Conservation (phyloP, 2,329 filamentous ascomycete genomes). For the Cercospora canescens region DNA sequence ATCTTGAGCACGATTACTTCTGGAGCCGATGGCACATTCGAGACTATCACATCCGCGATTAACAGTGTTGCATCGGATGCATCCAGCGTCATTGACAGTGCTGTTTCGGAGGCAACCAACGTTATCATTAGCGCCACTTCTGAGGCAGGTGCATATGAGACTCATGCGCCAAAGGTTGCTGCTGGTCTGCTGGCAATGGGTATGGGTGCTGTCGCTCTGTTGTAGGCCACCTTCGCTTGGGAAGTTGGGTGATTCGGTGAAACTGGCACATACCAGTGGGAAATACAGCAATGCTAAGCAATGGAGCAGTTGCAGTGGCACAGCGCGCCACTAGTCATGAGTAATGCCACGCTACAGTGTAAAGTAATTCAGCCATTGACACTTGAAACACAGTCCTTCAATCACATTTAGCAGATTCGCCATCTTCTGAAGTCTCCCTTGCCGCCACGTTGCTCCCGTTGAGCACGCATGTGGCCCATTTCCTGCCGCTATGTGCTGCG, state of each 20-base stretch:
- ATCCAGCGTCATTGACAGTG: slow-evolving; percentile 6
- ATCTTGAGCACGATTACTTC: slow-evolving; percentile 27
- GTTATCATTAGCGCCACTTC: slow-evolving; percentile 13
- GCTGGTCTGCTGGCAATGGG: slow-evolving; percentile 36
- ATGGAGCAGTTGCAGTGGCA: not conserved
- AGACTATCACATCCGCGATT: slow-evolving; percentile 7
- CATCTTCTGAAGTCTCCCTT: not conserved
- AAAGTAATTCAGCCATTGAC: not conserved
- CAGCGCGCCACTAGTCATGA: not conserved
- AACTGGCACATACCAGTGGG: not conserved
- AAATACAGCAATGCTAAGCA: not conserved
- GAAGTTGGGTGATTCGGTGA: not conserved
- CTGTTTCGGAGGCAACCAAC: slow-evolving; percentile 9
- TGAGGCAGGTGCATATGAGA: slow-evolving; percentile 22
- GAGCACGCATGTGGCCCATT: not conserved
- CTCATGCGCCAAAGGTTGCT: slow-evolving; percentile 24
- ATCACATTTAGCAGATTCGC: not conserved
- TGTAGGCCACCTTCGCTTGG: slow-evolving; percentile 12
- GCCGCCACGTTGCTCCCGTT: not conserved
- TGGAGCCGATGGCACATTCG: not conserved
- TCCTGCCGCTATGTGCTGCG: not conserved
- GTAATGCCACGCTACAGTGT: not conserved
- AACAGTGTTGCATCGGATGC: slow-evolving; percentile 19
- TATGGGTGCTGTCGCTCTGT: slow-evolving; percentile 34
- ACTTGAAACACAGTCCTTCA: not conserved